Evolutionary conservation across 1,284 basidiomycete genomes (phyloP).

Genomic region (Sphagnurus paluster): DNA sequence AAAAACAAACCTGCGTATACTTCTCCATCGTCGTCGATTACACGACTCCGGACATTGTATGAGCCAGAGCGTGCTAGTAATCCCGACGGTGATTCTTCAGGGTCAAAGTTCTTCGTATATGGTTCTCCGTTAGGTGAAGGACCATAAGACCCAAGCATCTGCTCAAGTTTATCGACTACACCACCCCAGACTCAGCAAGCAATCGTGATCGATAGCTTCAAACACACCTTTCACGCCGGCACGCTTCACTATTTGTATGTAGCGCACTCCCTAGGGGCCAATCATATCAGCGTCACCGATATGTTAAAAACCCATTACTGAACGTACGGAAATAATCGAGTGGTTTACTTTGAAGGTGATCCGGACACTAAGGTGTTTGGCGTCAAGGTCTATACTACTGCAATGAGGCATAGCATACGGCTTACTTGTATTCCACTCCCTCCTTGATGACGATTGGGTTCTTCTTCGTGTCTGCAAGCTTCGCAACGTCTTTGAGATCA

Average conservation of each 20-base stretch:
- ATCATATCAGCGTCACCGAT: constrained; percentile 8
- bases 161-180: constrained; percentile 83
- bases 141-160: constrained; percentile 90
- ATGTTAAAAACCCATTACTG: constrained; percentile 1
- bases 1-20: constrained; percentile 67
- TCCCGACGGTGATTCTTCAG: constrained; percentile 82
- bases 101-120: constrained; percentile 71
- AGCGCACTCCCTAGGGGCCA: constrained; percentile 67
- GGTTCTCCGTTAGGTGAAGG: constrained; percentile 58
- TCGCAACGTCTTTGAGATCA: constrained; percentile 48
- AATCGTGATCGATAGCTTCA: neutral
- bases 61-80: constrained; percentile 76
- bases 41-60: constrained; percentile 77
- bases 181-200: neutral
- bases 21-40: constrained; percentile 81
- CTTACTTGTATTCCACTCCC: constrained; percentile 79
- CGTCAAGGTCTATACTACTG: constrained; percentile 1
- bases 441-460: constrained; percentile 81
- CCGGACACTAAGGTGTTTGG: constrained; percentile 52
- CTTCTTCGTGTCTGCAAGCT: constrained; percentile 58
- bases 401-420: constrained; percentile 5
- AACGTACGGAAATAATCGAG: constrained; percentile 76
- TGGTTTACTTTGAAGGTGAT: constrained; percentile 84
- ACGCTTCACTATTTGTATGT: constrained; percentile 84
- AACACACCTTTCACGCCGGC: constrained; percentile 62